Base-by-base conservation (phyloP, 1,139 yeast species). In the Nematodospora anomalae region DNA sequence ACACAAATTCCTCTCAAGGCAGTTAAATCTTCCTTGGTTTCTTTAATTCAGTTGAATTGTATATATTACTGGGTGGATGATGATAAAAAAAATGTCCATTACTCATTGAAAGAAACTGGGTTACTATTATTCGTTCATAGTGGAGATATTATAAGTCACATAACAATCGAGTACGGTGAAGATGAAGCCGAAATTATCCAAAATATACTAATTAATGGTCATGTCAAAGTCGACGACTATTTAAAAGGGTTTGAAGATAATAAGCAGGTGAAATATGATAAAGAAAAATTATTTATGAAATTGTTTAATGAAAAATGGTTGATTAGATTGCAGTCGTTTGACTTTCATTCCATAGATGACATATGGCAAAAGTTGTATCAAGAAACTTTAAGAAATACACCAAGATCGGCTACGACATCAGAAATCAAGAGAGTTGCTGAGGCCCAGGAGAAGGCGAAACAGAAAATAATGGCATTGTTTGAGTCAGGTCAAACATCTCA, bases 181-280 rank as follows among this genome's bases (percentile, higher is more conserved):
- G 67, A 65, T 10, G 65, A 76, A 20, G 85, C 90, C 0, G 82
- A 82, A 43, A 76, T 88, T 26, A 68, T 86, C n/a, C 89, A 85
- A 51, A 87, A 84, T 50, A 67, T 89, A 33, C 49, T 67, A 71
- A 50, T 74, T 69, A 35, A 70, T 70, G 64, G 97, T 76, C 83
- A 83, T 48, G 58, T 89, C 38, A 72, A 80, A 12, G 64, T 80
- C 2, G 61, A 65, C 2, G 90, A 86, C 45, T 86, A 80, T 51
- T 44, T 83, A 30, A 61, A 58, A 32, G 60, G 64, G 40, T 56
- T 64, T 38, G 58, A 52, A 10, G 68, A 60, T 30, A 53, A 51
- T 11, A 55, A 51, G 15, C 23, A 31, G 20, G 28, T 35, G 14
- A 38, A 41, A 26, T 47, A 52, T 10, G 44, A 46, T n/a, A 61